Evolutionary conservation across 495 filamentous ascomycete genomes (phyloP).

Genomic region (Massariosphaeria phaeospora): DNA sequence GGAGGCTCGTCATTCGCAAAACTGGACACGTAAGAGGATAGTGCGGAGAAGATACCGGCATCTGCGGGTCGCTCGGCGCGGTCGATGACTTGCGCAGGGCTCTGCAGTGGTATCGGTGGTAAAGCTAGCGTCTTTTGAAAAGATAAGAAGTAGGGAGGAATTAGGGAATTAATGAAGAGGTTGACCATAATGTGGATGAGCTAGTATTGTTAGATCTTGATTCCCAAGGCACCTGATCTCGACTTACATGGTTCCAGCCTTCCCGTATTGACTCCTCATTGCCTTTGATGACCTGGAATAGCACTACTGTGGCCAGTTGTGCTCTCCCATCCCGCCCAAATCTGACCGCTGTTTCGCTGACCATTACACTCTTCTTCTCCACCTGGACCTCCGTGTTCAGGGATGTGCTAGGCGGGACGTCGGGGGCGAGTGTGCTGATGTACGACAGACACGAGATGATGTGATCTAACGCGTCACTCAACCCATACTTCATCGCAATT

Average conservation of each 20-base stretch:
- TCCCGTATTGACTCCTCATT: slow-evolving; percentile 71
- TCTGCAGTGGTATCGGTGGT: slow-evolving; percentile 80
- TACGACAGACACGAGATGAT: slow-evolving; percentile 83
- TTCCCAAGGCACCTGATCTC: not conserved
- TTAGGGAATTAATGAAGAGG: slow-evolving; percentile 90
- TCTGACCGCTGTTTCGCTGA: slow-evolving; percentile 94
- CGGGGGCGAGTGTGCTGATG: slow-evolving; percentile 80
- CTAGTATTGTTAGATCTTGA: slow-evolving; percentile 44
- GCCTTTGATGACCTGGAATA: slow-evolving; percentile 82
- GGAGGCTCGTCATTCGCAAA: slow-evolving; percentile 97
- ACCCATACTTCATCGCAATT: slow-evolving; percentile 79
- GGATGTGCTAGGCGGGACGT: slow-evolving; percentile 68
- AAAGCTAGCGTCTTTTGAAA: slow-evolving; percentile 67
- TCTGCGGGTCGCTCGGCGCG: slow-evolving; percentile 71
- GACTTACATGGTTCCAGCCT: slow-evolving; percentile 78
- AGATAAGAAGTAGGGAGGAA: slow-evolving; percentile 75
- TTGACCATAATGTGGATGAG: slow-evolving; percentile 89
- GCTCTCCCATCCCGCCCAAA: slow-evolving; percentile 93
- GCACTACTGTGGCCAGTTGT: slow-evolving; percentile 84
- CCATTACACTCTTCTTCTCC: slow-evolving; percentile 91
- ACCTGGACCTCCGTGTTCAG: slow-evolving; percentile 96
- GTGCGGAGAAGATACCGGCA: slow-evolving; percentile 80
- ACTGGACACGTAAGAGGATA: slow-evolving; percentile 95
- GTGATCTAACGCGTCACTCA: slow-evolving; percentile 84
- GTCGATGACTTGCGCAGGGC: slow-evolving; percentile 89